Percentiles rank a stretch among this genome's conserved stretches.
These are phyloP conservation scores for Plectosphaerella plurivora DNA, from an alignment of 2,329 filamentous ascomycete species.

Conservation along the genomic window DNA sequence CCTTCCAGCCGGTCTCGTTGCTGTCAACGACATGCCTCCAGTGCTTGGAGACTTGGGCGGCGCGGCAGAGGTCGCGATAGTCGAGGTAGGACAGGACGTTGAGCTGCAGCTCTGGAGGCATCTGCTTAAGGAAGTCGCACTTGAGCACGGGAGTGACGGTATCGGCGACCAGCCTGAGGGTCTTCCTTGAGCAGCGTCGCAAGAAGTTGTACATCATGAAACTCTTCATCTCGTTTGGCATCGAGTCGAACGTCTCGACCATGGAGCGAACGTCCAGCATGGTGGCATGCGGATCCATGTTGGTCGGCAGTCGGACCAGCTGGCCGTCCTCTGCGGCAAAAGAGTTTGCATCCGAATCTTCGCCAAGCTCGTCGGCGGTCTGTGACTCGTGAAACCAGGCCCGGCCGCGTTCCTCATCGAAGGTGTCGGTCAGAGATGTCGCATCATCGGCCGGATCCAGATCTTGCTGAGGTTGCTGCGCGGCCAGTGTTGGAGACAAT, in stretches of 20 bases:
- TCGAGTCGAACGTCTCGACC: conserved; percentile 83
- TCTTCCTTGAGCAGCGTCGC: conserved; percentile 80
- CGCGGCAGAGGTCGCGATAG: conserved; percentile 78
- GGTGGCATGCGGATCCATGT: conserved; percentile 28
- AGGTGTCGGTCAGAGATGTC: conserved; percentile 24
- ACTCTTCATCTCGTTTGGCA: conserved; percentile 87
- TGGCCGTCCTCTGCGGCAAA: conserved; percentile 5
- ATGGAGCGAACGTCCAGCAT: conserved; percentile 80
- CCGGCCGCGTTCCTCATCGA: conserved; percentile 6
- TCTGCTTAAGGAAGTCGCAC: conserved; percentile 81
- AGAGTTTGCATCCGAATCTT: conserved; percentile 13
- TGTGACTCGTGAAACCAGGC: conserved; percentile 38
- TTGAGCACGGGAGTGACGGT: conserved; percentile 92
- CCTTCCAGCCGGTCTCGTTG: conserved; percentile 95
- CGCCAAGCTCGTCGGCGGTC: conserved; percentile 30
- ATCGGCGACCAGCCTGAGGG: conserved; percentile 82
- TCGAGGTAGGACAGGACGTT: conserved; percentile 87
- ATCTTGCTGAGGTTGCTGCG: conserved; percentile 38
- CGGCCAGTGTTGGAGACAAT: conserved; percentile 82
- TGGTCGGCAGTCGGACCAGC: background rate
- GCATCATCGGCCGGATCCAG: conserved; percentile 40
- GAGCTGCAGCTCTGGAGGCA: conserved; percentile 82
- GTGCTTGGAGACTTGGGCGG: conserved; percentile 88
- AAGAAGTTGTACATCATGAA: conserved; percentile 97
- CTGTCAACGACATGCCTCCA: conserved; percentile 90